Evolutionary conservation across 352 stramenopile species (phyloP).

Genomic region (Phytophthora pistaciae): DNA sequence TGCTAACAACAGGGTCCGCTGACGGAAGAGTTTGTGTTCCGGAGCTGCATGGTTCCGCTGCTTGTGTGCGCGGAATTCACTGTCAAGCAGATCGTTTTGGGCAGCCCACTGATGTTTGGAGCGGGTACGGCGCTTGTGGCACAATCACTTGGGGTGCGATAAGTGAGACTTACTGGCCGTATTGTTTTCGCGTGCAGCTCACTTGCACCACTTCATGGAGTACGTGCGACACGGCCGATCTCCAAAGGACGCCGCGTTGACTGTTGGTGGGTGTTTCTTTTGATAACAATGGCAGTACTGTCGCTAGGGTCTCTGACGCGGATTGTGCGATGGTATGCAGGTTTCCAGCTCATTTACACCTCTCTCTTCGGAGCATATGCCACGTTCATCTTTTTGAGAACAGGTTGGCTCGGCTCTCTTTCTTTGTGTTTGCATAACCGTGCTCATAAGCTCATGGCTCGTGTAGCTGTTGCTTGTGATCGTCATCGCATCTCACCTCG

Average conservation of each 20-base stretch:
- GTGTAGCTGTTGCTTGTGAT: background rate
- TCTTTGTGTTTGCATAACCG: background rate
- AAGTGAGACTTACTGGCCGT: background rate
- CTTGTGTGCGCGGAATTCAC: constrained; percentile 87
- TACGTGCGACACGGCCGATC: constrained; percentile 78
- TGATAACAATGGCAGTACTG: background rate
- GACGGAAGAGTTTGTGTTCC: constrained; percentile 97
- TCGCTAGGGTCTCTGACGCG: constrained; percentile 2
- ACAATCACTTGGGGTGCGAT: background rate
- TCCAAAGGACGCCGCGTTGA: constrained; percentile 74
- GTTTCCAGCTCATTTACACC: constrained; percentile 97
- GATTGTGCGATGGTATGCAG: constrained; percentile 33
- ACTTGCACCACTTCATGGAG: constrained; percentile 90
- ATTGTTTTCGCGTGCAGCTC: constrained; percentile 52
- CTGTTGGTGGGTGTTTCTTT: constrained; percentile 58
- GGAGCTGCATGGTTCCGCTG: constrained; percentile 93
- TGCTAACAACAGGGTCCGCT: constrained; percentile 79
- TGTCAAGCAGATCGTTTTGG: constrained; percentile 84
- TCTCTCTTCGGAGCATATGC: constrained; percentile 96
- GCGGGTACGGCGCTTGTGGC: constrained; percentile 71
- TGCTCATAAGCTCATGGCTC: background rate
- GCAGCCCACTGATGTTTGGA: constrained; percentile 95
- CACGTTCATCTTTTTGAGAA: constrained; percentile 94
- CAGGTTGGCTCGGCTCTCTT: constrained; percentile 49
- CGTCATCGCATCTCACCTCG: constrained; percentile 9